A percentile compares a stretch with the other conserved stretches of the same genome.
Conservation (phyloP, 1,284 basidiomycete genomes). For the Heterobasidion irregulare region DNA sequence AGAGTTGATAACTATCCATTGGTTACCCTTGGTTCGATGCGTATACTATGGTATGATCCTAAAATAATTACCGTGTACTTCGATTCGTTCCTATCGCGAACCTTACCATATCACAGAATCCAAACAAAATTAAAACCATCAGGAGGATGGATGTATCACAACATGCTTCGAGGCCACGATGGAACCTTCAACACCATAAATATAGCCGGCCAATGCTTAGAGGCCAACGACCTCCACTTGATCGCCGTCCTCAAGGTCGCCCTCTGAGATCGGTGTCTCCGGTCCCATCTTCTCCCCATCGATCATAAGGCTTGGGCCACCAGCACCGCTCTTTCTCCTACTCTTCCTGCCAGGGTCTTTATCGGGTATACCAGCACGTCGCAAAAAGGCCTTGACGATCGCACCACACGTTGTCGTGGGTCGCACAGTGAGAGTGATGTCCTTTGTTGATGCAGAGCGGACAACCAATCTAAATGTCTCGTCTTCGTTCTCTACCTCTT, state of each 20-base stretch:
- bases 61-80: too few species aligned
- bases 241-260: conserved; percentile 71
- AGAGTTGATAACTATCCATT: too few species aligned
- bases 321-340: conserved; percentile 19
- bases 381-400: conserved; percentile 64
- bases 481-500: conserved; percentile 26
- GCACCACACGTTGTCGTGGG: conserved; percentile 66
- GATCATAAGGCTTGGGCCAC: conserved; percentile 44
- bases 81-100: too few species aligned
- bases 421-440: conserved; percentile 58
- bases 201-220: conserved; percentile 20
- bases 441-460: conserved; percentile 45
- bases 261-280: conserved; percentile 47
- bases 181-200: neutral
- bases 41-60: too few species aligned
- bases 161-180: neutral
- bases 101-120: too few species aligned
- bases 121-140: too few species aligned
- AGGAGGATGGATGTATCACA: too few species aligned
- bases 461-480: conserved; percentile 56
- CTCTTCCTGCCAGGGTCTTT: conserved; percentile 32
- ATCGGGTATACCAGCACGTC: conserved; percentile 47
- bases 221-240: conserved; percentile 63
- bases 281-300: conserved; percentile 63
- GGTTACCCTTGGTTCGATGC: too few species aligned